phyloP scores from a whole-genome alignment of 495 filamentous ascomycete genomes.

The Aspergillus indologenus region DNA sequence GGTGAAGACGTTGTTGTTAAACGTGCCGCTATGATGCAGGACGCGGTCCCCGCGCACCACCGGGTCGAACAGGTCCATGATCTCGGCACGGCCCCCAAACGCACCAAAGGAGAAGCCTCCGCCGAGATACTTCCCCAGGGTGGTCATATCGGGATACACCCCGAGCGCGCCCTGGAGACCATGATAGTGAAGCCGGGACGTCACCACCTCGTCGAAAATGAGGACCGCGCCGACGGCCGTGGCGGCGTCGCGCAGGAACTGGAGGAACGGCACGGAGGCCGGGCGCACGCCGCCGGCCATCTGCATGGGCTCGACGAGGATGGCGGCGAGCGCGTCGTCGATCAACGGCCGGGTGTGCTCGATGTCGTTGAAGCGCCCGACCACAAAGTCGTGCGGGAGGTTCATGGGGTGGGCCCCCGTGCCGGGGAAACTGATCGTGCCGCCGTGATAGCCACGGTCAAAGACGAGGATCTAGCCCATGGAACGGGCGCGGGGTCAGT shows the following conservation, averaged over 20 bases:
- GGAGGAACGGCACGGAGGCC: slow-evolving; percentile 43
- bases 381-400: slow-evolving; percentile 34
- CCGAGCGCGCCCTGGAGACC: slow-evolving; percentile 37
- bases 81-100: slow-evolving; percentile 55
- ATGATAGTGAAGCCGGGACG: slow-evolving; percentile 47
- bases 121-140: slow-evolving; percentile 62
- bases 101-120: slow-evolving; percentile 62
- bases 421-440: slow-evolving; percentile 12
- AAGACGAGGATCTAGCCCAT: slow-evolving; percentile 44
- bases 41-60: no score
- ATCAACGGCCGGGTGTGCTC: slow-evolving; percentile 18
- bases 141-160: slow-evolving; percentile 52
- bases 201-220: slow-evolving; percentile 66
- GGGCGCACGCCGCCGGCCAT: slow-evolving; percentile 51
- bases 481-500: no score
- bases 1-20: slow-evolving; percentile 63
- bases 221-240: slow-evolving; percentile 45
- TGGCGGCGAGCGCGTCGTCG: slow-evolving; percentile 42
- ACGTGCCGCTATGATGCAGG: slow-evolving; percentile 59
- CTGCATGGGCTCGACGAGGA: slow-evolving; percentile 60
- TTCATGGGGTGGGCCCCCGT: slow-evolving; percentile 15
- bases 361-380: slow-evolving; percentile 47
- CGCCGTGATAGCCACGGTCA: slow-evolving; percentile 55
- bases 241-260: slow-evolving; percentile 31
- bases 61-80: slow-evolving; percentile 58